Evolutionary conservation across 2,329 filamentous ascomycete genomes (phyloP).

Genomic region (Lasiodiplodia theobromae): DNA sequence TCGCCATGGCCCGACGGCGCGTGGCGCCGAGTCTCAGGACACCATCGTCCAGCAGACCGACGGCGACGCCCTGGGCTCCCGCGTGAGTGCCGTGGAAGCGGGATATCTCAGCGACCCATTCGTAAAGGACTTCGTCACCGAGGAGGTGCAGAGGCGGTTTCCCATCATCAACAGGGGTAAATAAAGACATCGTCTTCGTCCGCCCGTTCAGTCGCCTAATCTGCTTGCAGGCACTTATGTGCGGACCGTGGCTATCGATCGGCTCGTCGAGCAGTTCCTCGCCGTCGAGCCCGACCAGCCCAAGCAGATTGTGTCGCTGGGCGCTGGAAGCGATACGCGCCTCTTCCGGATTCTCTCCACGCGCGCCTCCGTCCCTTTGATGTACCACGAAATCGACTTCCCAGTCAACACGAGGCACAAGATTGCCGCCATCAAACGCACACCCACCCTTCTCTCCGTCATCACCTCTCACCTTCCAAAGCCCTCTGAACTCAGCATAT

Average conservation of each 20-base stretch:
- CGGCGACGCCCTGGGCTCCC: constrained; percentile 85
- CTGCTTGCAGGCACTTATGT: constrained; percentile 80
- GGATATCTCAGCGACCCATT: constrained; percentile 87
- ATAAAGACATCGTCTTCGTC: constrained; percentile 31
- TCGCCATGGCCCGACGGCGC: constrained; percentile 26
- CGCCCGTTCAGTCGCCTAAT: neutral
- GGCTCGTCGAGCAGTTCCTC: constrained; percentile 76
- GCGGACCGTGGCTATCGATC: constrained; percentile 82
- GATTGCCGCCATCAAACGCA: constrained; percentile 52
- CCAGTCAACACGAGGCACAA: constrained; percentile 74
- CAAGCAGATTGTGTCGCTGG: constrained; percentile 88
- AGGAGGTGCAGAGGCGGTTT: constrained; percentile 67
- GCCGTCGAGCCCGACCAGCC: constrained; percentile 45
- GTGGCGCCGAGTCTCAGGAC: constrained; percentile 62
- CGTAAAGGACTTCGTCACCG: constrained; percentile 71
- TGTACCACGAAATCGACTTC: constrained; percentile 96
- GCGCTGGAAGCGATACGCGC: constrained; percentile 92
- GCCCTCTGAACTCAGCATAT: constrained; percentile 45
- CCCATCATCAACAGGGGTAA: constrained; percentile 94
- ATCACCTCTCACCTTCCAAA: constrained; percentile 42
- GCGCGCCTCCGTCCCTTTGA: constrained; percentile 54
- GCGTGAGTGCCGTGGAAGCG: constrained; percentile 84
- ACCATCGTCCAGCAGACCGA: constrained; percentile 86
- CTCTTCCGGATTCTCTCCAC: constrained; percentile 75
- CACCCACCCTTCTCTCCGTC: constrained; percentile 34